Base-by-base conservation (phyloP, 345 rosid species). In the Eucalyptus tenuipes region DNA sequence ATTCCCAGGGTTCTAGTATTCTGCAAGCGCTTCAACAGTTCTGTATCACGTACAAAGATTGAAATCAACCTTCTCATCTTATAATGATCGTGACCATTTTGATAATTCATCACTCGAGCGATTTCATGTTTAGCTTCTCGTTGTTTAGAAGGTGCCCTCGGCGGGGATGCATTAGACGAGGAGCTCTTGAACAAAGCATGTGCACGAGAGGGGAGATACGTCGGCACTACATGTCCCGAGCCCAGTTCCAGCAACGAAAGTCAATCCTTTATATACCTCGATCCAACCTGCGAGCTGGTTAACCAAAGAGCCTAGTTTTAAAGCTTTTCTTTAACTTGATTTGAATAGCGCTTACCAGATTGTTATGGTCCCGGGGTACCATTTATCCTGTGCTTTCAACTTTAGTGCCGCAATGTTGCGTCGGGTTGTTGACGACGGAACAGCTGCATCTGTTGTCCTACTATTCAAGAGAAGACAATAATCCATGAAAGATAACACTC, bases 1-100 rank as follows among this genome's bases (percentile, higher is more conserved):
- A 57, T 25, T 57, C n/a, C n/a, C 0, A 0, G 1, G n/a, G 7
- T 57, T 57, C 15, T 24, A 57, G 64, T 57, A 25, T 57, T 25
- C n/a, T 57, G 64, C 29, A 57, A 57, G 64, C 64, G 64, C 64
- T 57, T 57, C 64, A 57, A 57, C 29, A 57, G 64, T 57, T 57
- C 29, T 57, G n/a, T n/a, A 57, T 57, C 64, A 57, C 25, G 64
- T 57, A 25, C 64, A 57, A 52, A 57, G 66, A 25, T 59, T 5
- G 66, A 59, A n/a, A 59, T 59, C 66, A 59, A 25, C 14, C 66
- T n/a, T 59, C 66, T 59, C 31, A 59, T 27, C 66, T 12, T 59
- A 59, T 11, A 0, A 59, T 25, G 66, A 59, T 59, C 66, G n/a
- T 5, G 0, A 59, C 25, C 66, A 59, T 27, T 59, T 0, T 59